Conservation (phyloP, 2,329 filamentous ascomycete genomes). For the Nothophoma quercina region DNA sequence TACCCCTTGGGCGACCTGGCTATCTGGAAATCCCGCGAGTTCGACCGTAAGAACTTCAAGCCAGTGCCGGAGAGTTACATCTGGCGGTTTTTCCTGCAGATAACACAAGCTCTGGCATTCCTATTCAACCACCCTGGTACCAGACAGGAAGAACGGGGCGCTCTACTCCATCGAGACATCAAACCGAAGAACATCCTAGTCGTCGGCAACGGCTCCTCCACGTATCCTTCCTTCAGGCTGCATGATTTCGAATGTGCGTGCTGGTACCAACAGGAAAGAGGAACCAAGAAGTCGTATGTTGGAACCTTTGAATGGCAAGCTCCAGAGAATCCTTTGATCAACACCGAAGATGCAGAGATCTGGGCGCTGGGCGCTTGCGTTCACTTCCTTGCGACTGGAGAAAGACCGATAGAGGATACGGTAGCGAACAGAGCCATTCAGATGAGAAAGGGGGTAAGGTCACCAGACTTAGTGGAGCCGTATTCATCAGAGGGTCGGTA, state of each 20-base stretch:
- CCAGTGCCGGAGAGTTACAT: constrained; percentile 37
- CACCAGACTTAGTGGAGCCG: constrained; percentile 3
- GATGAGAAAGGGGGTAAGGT: background rate
- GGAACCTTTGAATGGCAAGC: constrained; percentile 40
- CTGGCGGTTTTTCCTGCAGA: constrained; percentile 40
- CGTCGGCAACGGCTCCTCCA: constrained; percentile 26
- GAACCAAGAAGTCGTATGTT: constrained; percentile 8
- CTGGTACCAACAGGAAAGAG: too few species aligned
- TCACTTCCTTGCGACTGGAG: constrained; percentile 37
- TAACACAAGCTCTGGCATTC: constrained; percentile 38
- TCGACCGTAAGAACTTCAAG: constrained; percentile 22
- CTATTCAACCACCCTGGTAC: constrained; percentile 30
- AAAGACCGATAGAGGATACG: constrained; percentile 22
- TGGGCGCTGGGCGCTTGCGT: constrained; percentile 45
- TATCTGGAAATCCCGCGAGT: constrained; percentile 26
- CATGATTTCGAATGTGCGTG: constrained; percentile 38
- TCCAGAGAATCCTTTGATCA: constrained; percentile 40
- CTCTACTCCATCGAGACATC: constrained; percentile 34
- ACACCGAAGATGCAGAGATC: constrained; percentile 36
- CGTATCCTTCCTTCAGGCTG: constrained; percentile 38
- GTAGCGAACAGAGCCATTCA: background rate
- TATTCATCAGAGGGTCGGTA: constrained; percentile 20
- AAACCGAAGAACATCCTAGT: constrained; percentile 43
- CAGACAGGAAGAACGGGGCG: background rate
- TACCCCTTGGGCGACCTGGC: constrained; percentile 33